Evolutionary conservation across 1,284 basidiomycete genomes (phyloP), one percentile per base, ranked within the genome.

Genomic region (Kwoniella shivajii): DNA sequence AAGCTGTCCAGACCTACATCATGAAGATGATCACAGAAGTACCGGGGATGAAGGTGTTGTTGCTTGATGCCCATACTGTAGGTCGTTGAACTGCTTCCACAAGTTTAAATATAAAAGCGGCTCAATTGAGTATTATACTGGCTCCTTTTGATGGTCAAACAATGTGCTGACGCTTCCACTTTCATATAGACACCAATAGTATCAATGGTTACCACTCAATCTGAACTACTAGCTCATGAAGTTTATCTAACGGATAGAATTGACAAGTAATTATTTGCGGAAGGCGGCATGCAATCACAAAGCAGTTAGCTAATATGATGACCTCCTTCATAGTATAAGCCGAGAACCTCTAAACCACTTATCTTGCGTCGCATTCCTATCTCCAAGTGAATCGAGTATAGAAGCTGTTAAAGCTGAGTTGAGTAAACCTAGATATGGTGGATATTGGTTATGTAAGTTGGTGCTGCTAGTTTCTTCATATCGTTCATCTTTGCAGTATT

Each of bases 201-300:
- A 11, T 98, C 94, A 2, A 83, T 97, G 7, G 90, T 93, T 4
- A 88, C 92, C 2, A 99, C 96, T 0, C 96, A 99, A 72, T 94
- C 92, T 2, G 88, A 88, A 10, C 83, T 99, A 22, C 82, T 99
- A n/a, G 86, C 91, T 3, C 92, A 98, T 67, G 93, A 99, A 74
- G 91, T 99, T 20, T 99, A 99, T 77, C 85, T 99, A 50, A 99
- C 95, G 1, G 96, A 99, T 80, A 84, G 92, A 56, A 90, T 99
- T 73, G 93, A 96, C 81, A 98, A 98, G 74, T 78, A 50, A 56
- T 76, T 64, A 20, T 6, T n/a, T n/a, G n/a, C n/a, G n/a, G n/a
- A n/a, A n/a, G n/a, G n/a, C n/a, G n/a, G n/a, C n/a, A n/a, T n/a
- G n/a, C n/a, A n/a, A n/a, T n/a, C n/a, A n/a, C n/a, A n/a, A n/a